Evolutionary conservation across 306 rosid species (phyloP).

Genomic region (Malus asiatica): DNA sequence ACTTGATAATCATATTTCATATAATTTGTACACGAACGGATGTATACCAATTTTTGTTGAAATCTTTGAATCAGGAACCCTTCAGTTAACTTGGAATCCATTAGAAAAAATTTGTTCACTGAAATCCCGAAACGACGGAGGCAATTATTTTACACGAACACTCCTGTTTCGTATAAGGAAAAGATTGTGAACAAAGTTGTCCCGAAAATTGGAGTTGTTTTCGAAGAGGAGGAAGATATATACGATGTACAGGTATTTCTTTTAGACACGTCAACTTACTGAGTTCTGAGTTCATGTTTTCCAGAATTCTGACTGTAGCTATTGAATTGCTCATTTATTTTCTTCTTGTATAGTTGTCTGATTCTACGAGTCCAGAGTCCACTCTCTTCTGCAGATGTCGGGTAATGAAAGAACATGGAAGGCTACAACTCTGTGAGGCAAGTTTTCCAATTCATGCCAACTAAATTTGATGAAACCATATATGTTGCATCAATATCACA

Average conservation of each 20-base stretch:
- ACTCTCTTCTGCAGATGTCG: constrained; percentile 33
- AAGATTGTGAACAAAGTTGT: constrained; percentile 12
- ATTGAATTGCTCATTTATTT: neutral
- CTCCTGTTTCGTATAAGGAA: constrained; percentile 28
- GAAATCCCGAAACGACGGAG: constrained; percentile 11
- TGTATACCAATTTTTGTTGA: no score
- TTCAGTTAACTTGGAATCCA: constrained; percentile 14
- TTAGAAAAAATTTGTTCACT: neutral
- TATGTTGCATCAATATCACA: neutral
- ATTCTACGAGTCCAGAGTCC: constrained; percentile 17
- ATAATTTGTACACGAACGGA: no score
- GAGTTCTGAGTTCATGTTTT: neutral
- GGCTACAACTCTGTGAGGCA: constrained; percentile 37
- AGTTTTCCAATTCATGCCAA: neutral
- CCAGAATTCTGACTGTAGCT: neutral
- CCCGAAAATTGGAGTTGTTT: constrained; percentile 21
- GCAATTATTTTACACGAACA: constrained; percentile 24
- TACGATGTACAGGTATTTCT: constrained; percentile 34
- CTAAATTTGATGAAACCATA: neutral
- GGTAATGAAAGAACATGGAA: constrained; percentile 19
- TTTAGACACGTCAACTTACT: neutral
- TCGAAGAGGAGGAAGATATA: constrained; percentile 30
- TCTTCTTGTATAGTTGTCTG: constrained; percentile 22
- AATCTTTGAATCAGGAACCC: constrained; percentile 16
- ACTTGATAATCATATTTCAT: no score